Evolutionary conservation across 768 basidiomycete genomes (phyloP), one percentile per base, ranked within the genome.

Genomic region (Kwoniella heveanensis): DNA sequence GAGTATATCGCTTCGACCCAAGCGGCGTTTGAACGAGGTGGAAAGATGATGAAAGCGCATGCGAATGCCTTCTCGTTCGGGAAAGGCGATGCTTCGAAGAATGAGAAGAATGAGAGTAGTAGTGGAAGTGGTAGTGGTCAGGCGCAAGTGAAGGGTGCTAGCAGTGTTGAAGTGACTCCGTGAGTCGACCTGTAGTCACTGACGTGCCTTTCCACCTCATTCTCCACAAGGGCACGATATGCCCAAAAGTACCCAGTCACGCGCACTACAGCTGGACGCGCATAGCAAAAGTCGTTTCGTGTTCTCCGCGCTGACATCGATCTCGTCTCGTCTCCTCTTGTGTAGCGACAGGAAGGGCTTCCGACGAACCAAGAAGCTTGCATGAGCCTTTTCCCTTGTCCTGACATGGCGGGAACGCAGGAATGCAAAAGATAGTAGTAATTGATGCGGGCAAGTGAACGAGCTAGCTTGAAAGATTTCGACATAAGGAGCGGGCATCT

Each of bases 1-100:
- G 70, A 76, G 37, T 73, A 73, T 49, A 70, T 73, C 21, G 68
- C 68, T 1, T 60, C 52, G 27, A 76, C 72, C 4, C 74, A 72
- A 36, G 32, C 64, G 13, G 70, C 72, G 0, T 73, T 76, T 54
- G 69, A 73, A 44, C 50, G 64, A 24, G 72, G 74, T 10, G 74
- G 67, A 2, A 73, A 70, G 53, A 69, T 50, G 17, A 69, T 76
- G 60, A 62, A 63, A 22, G 54, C 61, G n/a, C 74, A 76, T 61
- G 61, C 67, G 21, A 68, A 76, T 27, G 74, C 74, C 2, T 76
- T 73, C 53, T 65, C 62, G 5, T 64, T 64, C 21, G 56, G 56
- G 6, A 59, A 55, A 22, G 55, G 37, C 10, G 57, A 52, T 27
- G 22, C 32, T 13, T 13, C 48, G 6, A 22, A 49, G 22, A 22